Evolutionary conservation across 345 rosid species (phyloP).

Genomic region (Eucalyptus virginea): DNA sequence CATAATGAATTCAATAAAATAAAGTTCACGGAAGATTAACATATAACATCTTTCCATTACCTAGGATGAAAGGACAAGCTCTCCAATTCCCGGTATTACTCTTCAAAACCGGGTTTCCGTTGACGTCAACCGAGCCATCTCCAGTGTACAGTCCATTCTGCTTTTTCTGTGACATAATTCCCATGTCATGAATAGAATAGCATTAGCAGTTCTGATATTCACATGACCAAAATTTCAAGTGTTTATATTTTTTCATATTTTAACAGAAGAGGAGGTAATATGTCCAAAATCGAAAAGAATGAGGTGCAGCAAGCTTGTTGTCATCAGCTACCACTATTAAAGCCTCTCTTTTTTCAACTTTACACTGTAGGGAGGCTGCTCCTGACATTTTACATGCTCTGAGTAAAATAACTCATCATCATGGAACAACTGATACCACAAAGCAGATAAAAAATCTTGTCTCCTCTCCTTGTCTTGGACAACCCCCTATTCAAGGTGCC

Average conservation of each 20-base stretch:
- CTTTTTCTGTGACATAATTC: slow-evolving; percentile 7
- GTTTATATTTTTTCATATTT: background rate
- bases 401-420: background rate
- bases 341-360: background rate
- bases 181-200: background rate
- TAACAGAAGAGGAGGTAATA: background rate
- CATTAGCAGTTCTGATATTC: background rate
- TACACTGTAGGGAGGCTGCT: background rate
- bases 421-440: background rate
- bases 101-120: slow-evolving; percentile 71
- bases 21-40: background rate
- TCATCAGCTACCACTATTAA: background rate
- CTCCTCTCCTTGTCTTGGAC: background rate
- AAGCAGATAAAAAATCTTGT: background rate
- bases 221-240: background rate
- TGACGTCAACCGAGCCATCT: slow-evolving; percentile 84
- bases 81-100: slow-evolving; percentile 83
- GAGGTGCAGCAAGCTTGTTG: background rate
- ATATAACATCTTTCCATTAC: slow-evolving; percentile 8
- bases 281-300: background rate
- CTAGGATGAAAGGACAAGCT: slow-evolving; percentile 94
- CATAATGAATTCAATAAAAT: background rate
- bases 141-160: slow-evolving; percentile 44
- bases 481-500: background rate
- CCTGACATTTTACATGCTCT: background rate